Evolutionary conservation across 345 rosid genomes (phyloP).

Genomic region (Citrus reticulata): DNA sequence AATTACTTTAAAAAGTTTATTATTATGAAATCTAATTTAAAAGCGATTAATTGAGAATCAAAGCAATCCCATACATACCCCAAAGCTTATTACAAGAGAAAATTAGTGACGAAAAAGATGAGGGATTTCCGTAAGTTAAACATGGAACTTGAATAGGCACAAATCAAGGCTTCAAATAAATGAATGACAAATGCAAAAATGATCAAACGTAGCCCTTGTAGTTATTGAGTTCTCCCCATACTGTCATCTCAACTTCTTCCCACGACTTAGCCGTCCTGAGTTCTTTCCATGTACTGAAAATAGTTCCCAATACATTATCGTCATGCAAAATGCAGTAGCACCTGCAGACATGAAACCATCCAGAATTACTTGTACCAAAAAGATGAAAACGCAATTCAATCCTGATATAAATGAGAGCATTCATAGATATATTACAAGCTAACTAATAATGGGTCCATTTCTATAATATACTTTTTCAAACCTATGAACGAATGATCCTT

Average conservation of each 20-base stretch:
- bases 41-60: too few species aligned
- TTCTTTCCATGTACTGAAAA: conserved; percentile 74
- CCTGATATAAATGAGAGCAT: neutral
- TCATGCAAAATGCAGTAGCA: conserved; percentile 88
- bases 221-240: conserved; percentile 74
- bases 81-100: too few species aligned
- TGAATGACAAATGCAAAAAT: neutral
- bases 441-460: neutral
- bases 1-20: too few species aligned
- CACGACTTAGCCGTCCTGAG: conserved; percentile 59
- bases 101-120: too few species aligned
- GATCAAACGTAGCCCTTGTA: conserved; percentile 31
- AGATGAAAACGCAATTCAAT: neutral
- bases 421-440: neutral
- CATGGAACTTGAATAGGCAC: neutral
- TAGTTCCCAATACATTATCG: conserved; percentile 79
- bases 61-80: too few species aligned
- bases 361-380: neutral
- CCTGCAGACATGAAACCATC: conserved; percentile 38
- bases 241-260: conserved; percentile 80
- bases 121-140: neutral
- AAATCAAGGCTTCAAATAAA: neutral
- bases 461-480: neutral
- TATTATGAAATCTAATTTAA: too few species aligned
- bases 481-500: neutral